Conservation (phyloP, 2,329 filamentous ascomycete species). For the Monosporascus sp. region DNA sequence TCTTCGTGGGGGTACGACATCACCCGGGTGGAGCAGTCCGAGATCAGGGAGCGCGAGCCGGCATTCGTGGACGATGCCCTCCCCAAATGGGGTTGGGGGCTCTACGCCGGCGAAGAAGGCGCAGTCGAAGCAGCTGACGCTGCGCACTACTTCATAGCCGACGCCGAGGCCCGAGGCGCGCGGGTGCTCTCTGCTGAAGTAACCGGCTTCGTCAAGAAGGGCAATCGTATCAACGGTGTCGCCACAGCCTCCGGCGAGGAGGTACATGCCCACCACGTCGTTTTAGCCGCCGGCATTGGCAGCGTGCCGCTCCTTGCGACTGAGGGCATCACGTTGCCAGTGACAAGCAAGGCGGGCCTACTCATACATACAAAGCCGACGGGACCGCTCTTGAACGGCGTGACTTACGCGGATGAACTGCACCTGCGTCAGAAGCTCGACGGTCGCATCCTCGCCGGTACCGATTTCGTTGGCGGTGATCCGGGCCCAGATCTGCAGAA, state of each 20-base stretch:
- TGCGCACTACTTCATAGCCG: slow-evolving; percentile 15
- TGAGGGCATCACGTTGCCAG: slow-evolving; percentile 18
- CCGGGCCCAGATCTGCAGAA: slow-evolving; percentile 17
- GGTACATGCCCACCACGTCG: slow-evolving; percentile 22
- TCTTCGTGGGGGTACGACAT: slow-evolving; percentile 25
- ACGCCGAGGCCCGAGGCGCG: slow-evolving; percentile 13
- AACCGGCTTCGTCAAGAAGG: slow-evolving; percentile 10
- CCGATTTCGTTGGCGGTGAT: slow-evolving; percentile 18
- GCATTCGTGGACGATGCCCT: slow-evolving; percentile 9
- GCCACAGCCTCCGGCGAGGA: slow-evolving; percentile 6
- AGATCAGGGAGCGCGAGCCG: slow-evolving; percentile 17
- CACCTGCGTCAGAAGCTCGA: slow-evolving; percentile 26
- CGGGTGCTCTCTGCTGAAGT: slow-evolving; percentile 8
- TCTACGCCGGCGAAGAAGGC: slow-evolving; percentile 19
- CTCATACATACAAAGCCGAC: slow-evolving; percentile 25
- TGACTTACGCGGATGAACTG: slow-evolving; percentile 18
- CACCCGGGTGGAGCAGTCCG: slow-evolving; percentile 11
- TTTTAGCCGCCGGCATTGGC: slow-evolving; percentile 25
- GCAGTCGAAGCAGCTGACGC: slow-evolving; percentile 24
- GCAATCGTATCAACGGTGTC: slow-evolving; percentile 11
- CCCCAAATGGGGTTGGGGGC: slow-evolving; percentile 20
- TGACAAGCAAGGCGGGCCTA: slow-evolving; percentile 18
- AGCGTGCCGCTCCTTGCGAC: slow-evolving; percentile 19
- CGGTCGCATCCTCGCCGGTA: slow-evolving; percentile 21
- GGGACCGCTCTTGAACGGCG: slow-evolving; percentile 12